These are phyloP conservation scores for Fusarium sp. DNA, from an alignment of 2,329 filamentous ascomycete genomes.

Conservation along the genomic window DNA sequence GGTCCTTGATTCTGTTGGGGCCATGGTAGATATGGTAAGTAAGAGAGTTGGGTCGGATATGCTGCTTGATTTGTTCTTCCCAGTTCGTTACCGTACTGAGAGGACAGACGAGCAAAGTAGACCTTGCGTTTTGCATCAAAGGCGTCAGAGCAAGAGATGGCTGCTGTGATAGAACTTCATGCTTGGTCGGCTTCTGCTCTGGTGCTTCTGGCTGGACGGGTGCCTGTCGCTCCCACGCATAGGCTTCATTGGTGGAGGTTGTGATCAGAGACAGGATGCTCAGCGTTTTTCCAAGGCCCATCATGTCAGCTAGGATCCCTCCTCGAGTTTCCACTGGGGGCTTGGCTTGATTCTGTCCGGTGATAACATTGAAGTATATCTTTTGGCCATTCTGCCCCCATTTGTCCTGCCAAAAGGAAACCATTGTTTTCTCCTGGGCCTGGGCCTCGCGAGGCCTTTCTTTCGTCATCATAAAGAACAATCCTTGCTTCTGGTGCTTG, in stretches of 20 bases:
- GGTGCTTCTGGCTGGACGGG: slow-evolving; percentile 63
- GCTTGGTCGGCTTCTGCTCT: slow-evolving; percentile 54
- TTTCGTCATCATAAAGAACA: slow-evolving; percentile 85
- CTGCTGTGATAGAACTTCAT: slow-evolving; percentile 50
- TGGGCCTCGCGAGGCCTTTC: slow-evolving; percentile 75
- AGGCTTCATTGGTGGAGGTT: slow-evolving; percentile 71
- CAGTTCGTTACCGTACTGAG: slow-evolving; percentile 94
- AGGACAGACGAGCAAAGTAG: slow-evolving; percentile 88
- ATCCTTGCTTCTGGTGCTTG: slow-evolving; percentile 88
- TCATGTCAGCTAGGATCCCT: slow-evolving; percentile 85
- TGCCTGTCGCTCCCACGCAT: slow-evolving; percentile 67
- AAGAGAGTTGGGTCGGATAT: slow-evolving; percentile 74
- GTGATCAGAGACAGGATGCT: slow-evolving; percentile 85
- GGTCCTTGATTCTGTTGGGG: slow-evolving; percentile 75
- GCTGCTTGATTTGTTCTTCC: slow-evolving; percentile 90
- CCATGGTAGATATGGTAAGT: slow-evolving; percentile 90
- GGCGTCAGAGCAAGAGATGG: slow-evolving; percentile 61
- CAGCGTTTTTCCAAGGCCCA: slow-evolving; percentile 88
- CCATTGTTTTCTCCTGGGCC: slow-evolving; percentile 69
- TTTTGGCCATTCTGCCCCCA: slow-evolving; percentile 62
- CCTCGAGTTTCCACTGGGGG: slow-evolving; percentile 76
- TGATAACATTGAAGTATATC: slow-evolving; percentile 86
- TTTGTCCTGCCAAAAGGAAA: slow-evolving; percentile 81
- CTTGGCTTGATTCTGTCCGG: slow-evolving; percentile 70
- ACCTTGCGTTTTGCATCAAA: slow-evolving; percentile 75